Evolutionary conservation across 106 monocot genomes (phyloP), one percentile per base, ranked within the genome.

Genomic region (Chionographis japonica): DNA sequence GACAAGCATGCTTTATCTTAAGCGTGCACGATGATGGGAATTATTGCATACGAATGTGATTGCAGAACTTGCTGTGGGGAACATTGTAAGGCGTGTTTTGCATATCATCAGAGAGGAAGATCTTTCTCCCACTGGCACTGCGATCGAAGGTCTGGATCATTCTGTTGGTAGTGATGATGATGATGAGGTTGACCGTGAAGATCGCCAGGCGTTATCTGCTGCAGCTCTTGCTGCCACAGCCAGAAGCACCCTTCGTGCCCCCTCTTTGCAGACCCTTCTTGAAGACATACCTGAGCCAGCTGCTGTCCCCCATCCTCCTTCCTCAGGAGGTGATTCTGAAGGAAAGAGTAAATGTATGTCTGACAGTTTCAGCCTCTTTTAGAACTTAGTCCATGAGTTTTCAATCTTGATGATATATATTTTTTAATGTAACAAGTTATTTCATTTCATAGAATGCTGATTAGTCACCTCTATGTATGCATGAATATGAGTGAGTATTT

Each of bases 71-170:
- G 95, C 95, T 60, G 92, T 92, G 57, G 95, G 95, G 12, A 98
- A 98, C 77, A 89, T 98, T 57, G 85, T 98, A 13, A 84, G 98
- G 58, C 89, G 98, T 70, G 83, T 93, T 58, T 68, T 98, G 57
- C 92, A 98, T 67, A 93, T 98, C 14, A 93, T 98, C 61, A 83
- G 93, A 72, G 98, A 93, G 75, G 98, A 92, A 71, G 93, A 98
- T 77, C 42, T 92, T 63, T 72, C 97, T 69, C 85, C 85, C 3
- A 73, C 87, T 12, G 67, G 90, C 70, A 76, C 73, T 77, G 78
- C 77, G 35, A 73, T 83, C 15, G 93, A 93, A 55, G 93, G 83
- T 20, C 49, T 98, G 17, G 68, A 65, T 5, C 73, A 89, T 43
- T 58, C 88, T 75, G 83, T 66, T 72, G 81, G 72, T 17, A 97